These are phyloP conservation scores for Rubroboletus satanas DNA, from an alignment of 768 basidiomycete species.

Conservation along the genomic window DNA sequence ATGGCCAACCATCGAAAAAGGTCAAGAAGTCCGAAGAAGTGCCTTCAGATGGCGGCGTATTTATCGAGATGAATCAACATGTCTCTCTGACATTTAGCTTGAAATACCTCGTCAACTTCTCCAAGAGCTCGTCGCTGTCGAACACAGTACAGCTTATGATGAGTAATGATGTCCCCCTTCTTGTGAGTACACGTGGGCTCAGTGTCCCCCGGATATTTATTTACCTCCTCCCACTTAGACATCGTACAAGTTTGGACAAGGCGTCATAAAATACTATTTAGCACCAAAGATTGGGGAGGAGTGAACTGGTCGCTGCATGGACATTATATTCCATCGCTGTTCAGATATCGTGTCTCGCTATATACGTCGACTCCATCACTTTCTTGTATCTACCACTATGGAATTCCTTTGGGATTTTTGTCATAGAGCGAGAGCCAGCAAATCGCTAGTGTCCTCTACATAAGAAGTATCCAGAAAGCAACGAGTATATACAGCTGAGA, in stretches of 20 bases:
- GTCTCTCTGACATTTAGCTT: constrained; percentile 93
- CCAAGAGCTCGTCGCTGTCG: constrained; percentile 78
- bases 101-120: constrained; percentile 96
- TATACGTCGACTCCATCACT: constrained; percentile 6
- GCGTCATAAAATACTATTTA: constrained; percentile 89
- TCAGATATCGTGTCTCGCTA: constrained; percentile 12
- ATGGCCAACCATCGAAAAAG: constrained; percentile 49
- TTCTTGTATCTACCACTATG: constrained; percentile 14
- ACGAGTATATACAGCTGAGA: constrained; percentile 14
- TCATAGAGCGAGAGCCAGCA: background rate
- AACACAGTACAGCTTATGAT: constrained; percentile 78
- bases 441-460: background rate
- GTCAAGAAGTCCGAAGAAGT: constrained; percentile 57
- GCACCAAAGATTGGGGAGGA: constrained; percentile 95
- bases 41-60: constrained; percentile 54
- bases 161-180: constrained; percentile 87
- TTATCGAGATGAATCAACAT: constrained; percentile 84
- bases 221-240: constrained; percentile 45
- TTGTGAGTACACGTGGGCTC: constrained; percentile 46
- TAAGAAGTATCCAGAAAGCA: constrained; percentile 4
- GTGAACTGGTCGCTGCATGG: constrained; percentile 28
- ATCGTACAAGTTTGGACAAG: constrained; percentile 85
- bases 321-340: constrained; percentile 5
- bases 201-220: background rate
- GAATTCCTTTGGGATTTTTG: background rate